These are phyloP conservation scores for Phytophthora macrochlamydospora DNA, from an alignment of 352 stramenopile species.

Conservation along the genomic window DNA sequence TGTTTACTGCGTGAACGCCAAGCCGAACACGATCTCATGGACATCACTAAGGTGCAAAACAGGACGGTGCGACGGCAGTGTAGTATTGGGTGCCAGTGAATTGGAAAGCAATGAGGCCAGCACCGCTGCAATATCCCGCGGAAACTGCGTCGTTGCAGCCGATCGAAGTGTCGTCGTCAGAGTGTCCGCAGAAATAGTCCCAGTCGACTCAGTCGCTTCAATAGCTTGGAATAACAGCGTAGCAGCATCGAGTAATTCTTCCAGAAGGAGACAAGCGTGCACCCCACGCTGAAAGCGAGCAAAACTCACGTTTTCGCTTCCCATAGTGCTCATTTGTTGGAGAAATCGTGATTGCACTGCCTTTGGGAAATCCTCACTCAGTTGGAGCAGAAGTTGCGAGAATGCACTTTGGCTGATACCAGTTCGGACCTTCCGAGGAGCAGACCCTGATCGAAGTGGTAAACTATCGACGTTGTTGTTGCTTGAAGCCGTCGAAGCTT, in stretches of 20 bases:
- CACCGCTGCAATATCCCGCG: slow-evolving; percentile 8
- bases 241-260: slow-evolving; percentile 28
- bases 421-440: slow-evolving; percentile 8
- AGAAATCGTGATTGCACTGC: slow-evolving; percentile 19
- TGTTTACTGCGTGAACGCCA: too few relatives aligned
- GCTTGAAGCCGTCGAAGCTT: slow-evolving; percentile 2
- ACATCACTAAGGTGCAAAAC: not conserved
- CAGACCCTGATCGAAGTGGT: slow-evolving; percentile 7
- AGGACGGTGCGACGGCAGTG: not conserved
- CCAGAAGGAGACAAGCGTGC: slow-evolving; percentile 22
- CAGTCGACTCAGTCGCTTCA: not conserved
- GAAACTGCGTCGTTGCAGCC: slow-evolving; percentile 22
- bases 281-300: slow-evolving; percentile 25
- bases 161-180: slow-evolving; percentile 16
- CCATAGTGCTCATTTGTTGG: slow-evolving; percentile 1
- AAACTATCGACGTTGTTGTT: slow-evolving; percentile 8
- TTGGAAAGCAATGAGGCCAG: slow-evolving; percentile 12
- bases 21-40: too few relatives aligned
- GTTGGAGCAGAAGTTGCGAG: slow-evolving; percentile 24
- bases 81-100: not conserved
- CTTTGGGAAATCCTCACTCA: slow-evolving; percentile 25
- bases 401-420: slow-evolving; percentile 22
- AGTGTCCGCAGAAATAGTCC: slow-evolving; percentile 2
- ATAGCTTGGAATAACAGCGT: slow-evolving; percentile 26
- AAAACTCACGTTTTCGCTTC: slow-evolving; percentile 11